Conservation (phyloP, 108 stramenopile species). For the Fragilaria crotonensis region DNA sequence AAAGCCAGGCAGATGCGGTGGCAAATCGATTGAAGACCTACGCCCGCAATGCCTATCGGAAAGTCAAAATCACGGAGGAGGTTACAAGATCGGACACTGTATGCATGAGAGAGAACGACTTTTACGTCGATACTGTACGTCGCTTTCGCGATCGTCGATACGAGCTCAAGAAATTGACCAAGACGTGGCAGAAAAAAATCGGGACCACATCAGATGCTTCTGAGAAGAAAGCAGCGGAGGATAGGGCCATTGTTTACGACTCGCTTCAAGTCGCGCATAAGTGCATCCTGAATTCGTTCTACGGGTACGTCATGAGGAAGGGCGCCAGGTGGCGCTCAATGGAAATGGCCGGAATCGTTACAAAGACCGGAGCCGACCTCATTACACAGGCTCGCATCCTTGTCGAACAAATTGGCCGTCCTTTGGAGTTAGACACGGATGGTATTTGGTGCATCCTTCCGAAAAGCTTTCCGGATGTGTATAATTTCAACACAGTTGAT, state of each 20-base stretch:
- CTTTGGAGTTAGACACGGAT: constrained; percentile 98
- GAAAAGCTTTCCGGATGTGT: constrained; percentile 91
- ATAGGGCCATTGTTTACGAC: constrained; percentile 90
- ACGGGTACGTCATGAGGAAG: constrained; percentile 99
- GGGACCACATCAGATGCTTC: constrained; percentile 73
- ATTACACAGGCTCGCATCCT: constrained; percentile 94
- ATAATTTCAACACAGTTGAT: constrained; percentile 69
- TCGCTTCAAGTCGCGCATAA: constrained; percentile 99
- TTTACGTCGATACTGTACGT: constrained; percentile 98
- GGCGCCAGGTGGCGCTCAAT: constrained; percentile 99
- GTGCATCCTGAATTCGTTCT: constrained; percentile 96
- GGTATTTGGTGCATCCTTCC: constrained; percentile 99
- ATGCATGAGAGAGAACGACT: constrained; percentile 99
- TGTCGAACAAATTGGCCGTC: constrained; percentile 96
- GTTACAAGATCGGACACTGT: constrained; percentile 85
- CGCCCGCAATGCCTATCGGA: constrained; percentile 92
- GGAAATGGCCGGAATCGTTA: constrained; percentile 99
- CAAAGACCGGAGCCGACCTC: constrained; percentile 96
- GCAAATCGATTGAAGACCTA: constrained; percentile 86
- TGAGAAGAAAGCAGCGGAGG: constrained; percentile 88
- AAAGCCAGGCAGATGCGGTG: constrained; percentile 76
- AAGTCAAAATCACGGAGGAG: constrained; percentile 95
- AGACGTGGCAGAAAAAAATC: constrained; percentile 91
- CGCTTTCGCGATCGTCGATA: constrained; percentile 98
- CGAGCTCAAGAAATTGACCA: constrained; percentile 96